These are phyloP conservation scores for Phyllosticta citrichinensis DNA, from an alignment of 2,329 filamentous ascomycete genomes.

Conservation along the genomic window DNA sequence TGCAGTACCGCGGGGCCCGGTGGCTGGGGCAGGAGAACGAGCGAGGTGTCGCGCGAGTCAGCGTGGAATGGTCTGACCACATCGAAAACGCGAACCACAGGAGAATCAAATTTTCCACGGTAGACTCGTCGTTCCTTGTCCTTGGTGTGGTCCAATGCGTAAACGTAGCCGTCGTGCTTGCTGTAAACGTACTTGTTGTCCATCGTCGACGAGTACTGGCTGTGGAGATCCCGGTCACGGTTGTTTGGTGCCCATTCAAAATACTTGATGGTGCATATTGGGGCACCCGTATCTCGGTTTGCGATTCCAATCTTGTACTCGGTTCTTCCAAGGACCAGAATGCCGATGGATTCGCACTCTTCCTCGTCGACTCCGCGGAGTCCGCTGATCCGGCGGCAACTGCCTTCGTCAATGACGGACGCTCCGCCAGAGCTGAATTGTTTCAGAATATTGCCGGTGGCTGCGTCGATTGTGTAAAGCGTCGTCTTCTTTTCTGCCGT, in stretches of 20 bases:
- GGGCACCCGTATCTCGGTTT: slow-evolving; percentile 58
- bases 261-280: slow-evolving; percentile 82
- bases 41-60: slow-evolving; percentile 57
- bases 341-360: slow-evolving; percentile 72
- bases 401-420: slow-evolving; percentile 59
- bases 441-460: slow-evolving; percentile 70
- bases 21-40: slow-evolving; percentile 82
- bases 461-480: slow-evolving; percentile 80
- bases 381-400: slow-evolving; percentile 42
- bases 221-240: slow-evolving; percentile 75
- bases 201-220: slow-evolving; percentile 69
- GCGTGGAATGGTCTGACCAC: slow-evolving; percentile 64
- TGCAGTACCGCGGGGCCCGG: slow-evolving; percentile 46
- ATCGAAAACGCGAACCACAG: slow-evolving; percentile 83
- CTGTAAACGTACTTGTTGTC: slow-evolving; percentile 86
- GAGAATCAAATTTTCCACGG: slow-evolving; percentile 56
- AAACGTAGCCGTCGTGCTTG: slow-evolving; percentile 72
- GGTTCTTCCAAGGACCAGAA: slow-evolving; percentile 71
- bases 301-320: slow-evolving; percentile 87
- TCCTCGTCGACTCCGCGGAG: slow-evolving; percentile 48
- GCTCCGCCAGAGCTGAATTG: slow-evolving; percentile 69
- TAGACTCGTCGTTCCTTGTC: slow-evolving; percentile 27
- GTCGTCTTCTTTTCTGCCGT: slow-evolving; percentile 86
- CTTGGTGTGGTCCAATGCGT: slow-evolving; percentile 63
- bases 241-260: slow-evolving; percentile 94